Evolutionary conservation across 257 asterid genomes (phyloP).

Genomic region (Voacanga thouarsii): DNA sequence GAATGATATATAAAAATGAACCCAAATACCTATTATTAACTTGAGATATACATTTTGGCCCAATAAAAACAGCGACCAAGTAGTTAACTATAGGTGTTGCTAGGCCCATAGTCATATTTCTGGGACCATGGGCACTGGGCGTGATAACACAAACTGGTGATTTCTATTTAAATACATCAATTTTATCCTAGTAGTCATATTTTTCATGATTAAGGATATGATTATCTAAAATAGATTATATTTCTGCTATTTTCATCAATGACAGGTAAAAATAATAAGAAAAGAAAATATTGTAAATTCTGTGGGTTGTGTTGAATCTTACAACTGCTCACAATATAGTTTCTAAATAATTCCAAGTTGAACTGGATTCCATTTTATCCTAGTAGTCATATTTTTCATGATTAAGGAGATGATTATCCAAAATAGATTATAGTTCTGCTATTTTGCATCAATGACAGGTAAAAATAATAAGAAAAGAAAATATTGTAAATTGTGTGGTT

Average conservation of each 20-base stretch:
- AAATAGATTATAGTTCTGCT: too few relatives aligned
- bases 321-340: neutral
- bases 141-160: neutral
- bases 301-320: neutral
- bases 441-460: neutral
- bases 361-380: neutral
- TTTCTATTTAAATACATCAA: neutral
- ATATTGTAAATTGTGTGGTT: neutral
- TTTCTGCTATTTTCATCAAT: neutral
- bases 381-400: too few relatives aligned
- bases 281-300: neutral
- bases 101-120: too few relatives aligned
- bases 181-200: too few relatives aligned
- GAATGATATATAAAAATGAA: too few relatives aligned
- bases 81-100: too few relatives aligned
- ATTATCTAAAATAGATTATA: too few relatives aligned
- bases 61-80: too few relatives aligned
- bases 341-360: neutral
- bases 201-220: neutral
- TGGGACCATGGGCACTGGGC: too few relatives aligned
- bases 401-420: too few relatives aligned
- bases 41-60: too few relatives aligned
- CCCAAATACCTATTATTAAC: too few relatives aligned
- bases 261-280: neutral
- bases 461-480: neutral